Percentiles rank a stretch among this genome's conserved stretches.
These are phyloP conservation scores for Symbiodinium natans DNA, from an alignment of 73 alveolate species.

Conservation along the genomic window DNA sequence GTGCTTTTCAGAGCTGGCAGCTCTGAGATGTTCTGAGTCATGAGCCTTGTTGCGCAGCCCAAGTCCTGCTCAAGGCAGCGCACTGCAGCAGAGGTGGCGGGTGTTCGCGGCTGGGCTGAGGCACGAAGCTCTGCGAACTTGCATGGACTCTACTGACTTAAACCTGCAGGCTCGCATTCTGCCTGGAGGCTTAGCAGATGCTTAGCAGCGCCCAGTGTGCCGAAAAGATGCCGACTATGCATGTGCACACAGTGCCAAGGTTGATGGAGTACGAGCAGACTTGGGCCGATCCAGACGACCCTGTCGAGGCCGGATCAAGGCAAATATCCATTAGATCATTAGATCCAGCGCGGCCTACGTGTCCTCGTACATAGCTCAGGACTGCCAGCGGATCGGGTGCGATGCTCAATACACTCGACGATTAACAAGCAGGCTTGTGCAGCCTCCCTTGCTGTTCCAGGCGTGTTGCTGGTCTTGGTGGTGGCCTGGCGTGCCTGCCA, in stretches of 20 bases:
- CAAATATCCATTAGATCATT: too few species aligned
- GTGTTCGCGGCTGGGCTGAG: constrained; percentile 1
- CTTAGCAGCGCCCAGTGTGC: background rate
- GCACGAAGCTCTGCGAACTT: background rate
- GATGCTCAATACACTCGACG: too few species aligned
- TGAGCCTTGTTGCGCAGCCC: too few species aligned
- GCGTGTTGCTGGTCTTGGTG: background rate
- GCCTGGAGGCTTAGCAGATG: background rate
- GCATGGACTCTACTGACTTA: background rate
- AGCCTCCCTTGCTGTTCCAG: too few species aligned
- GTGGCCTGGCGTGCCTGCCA: background rate
- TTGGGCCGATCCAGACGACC: background rate
- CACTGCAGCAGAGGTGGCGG: background rate
- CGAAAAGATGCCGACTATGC: too few species aligned
- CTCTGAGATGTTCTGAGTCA: too few species aligned
- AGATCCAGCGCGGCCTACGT: too few species aligned
- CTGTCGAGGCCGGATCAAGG: background rate
- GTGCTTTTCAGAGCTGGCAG: too few species aligned
- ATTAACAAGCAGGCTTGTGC: too few species aligned
- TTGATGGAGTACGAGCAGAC: background rate
- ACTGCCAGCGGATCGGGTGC: too few species aligned
- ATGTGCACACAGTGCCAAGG: background rate
- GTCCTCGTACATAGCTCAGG: too few species aligned
- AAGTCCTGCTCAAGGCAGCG: background rate
- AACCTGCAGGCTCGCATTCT: background rate